Percentiles rank a stretch among this genome's conserved stretches.
phyloP scores from a whole-genome alignment of 306 rosid genomes.

The Lupinus albus region DNA sequence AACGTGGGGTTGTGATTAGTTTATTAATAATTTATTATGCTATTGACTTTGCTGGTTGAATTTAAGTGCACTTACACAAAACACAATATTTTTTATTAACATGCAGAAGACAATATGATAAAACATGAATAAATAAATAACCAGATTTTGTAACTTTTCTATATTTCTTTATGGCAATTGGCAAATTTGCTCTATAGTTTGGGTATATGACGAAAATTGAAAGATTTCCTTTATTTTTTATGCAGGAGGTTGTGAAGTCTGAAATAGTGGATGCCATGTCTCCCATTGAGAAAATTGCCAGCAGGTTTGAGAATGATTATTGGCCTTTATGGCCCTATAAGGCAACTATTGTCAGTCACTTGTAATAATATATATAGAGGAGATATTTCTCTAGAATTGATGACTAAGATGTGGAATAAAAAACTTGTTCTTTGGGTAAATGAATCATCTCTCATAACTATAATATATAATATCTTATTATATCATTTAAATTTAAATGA shows the following conservation, averaged over 20 bases:
- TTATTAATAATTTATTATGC: neutral
- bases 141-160: neutral
- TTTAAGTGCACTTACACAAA: too few relatives aligned
- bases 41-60: too few relatives aligned
- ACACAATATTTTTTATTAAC: too few relatives aligned
- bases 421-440: too few relatives aligned
- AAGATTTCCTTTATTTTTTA: conserved; percentile 2
- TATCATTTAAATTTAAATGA: too few relatives aligned
- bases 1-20: neutral
- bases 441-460: too few relatives aligned
- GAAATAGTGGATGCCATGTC: conserved; percentile 4
- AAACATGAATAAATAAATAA: too few relatives aligned
- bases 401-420: too few relatives aligned
- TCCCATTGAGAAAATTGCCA: conserved; percentile 10
- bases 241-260: neutral
- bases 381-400: too few relatives aligned
- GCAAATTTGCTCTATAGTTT: neutral
- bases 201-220: neutral
- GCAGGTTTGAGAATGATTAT: conserved; percentile 28
- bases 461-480: too few relatives aligned
- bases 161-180: conserved; percentile 3
- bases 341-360: conserved; percentile 5
- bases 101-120: too few relatives aligned
- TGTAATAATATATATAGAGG: too few relatives aligned
- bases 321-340: conserved; percentile 28